Conservation (phyloP, 2,329 filamentous ascomycete genomes). For the Tolypocladium ophioglossoides region DNA sequence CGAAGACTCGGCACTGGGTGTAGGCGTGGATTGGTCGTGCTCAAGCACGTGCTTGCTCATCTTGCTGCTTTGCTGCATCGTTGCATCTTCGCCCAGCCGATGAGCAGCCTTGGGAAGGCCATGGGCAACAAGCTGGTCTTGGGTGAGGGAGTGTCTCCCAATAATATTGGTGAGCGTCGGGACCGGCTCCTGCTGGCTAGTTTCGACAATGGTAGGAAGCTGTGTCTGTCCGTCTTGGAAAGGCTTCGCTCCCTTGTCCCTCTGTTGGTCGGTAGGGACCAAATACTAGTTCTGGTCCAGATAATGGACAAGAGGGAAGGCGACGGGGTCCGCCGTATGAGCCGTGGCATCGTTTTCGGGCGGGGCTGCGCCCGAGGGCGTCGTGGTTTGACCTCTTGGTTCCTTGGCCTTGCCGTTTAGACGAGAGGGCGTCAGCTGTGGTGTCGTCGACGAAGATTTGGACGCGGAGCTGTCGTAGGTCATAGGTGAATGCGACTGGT, state of each 20-base stretch:
- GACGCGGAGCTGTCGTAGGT: conserved; percentile 2
- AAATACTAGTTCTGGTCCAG: conserved; percentile 8
- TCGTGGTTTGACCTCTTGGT: neutral
- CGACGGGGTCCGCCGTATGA: neutral
- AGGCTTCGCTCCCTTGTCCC: neutral
- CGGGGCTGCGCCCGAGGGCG: neutral
- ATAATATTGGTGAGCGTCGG: conserved; percentile 1
- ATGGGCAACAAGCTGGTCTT: conserved; percentile 3
- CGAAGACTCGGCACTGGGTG: neutral
- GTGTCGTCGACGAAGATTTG: conserved; percentile 1
- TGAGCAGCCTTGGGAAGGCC: conserved; percentile 1
- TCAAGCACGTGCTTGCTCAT: conserved; percentile 3
- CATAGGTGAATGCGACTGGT: conserved; percentile 13
- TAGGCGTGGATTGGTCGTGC: conserved; percentile 2
- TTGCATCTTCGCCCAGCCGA: conserved; percentile 4
- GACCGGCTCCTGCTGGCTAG: neutral
- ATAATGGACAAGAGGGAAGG: conserved; percentile 4
- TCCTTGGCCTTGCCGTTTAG: neutral
- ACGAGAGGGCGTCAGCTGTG: conserved; percentile 1
- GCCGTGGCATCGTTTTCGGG: neutral
- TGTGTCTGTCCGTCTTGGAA: neutral
- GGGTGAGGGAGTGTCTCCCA: conserved; percentile 4
- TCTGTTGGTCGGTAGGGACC: conserved; percentile 3
- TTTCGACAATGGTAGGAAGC: neutral
- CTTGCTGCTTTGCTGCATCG: neutral